phyloP scores from a whole-genome alignment of 116 monocot genomes.

The Cymodocea nodosa region DNA sequence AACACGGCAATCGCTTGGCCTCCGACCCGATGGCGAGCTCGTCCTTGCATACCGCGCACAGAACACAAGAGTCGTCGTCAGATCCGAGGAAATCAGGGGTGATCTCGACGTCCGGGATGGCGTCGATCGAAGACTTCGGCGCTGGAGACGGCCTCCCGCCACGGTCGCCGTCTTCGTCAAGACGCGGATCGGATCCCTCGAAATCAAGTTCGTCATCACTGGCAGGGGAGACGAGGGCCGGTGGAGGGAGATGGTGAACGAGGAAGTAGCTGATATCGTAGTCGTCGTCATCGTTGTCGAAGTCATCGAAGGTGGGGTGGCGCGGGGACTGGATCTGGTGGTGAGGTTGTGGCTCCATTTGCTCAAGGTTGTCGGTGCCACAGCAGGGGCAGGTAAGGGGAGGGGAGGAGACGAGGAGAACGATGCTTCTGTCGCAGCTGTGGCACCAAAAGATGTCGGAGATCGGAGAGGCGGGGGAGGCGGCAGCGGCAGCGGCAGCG shows the following conservation, averaged over 20 bases:
- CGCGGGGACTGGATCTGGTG: no score
- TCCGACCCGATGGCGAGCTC: conserved; percentile 14
- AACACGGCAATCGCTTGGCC: conserved; percentile 28
- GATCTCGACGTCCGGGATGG: conserved; percentile 28
- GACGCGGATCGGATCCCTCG: neutral
- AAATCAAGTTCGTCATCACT: neutral
- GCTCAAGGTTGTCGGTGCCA: neutral
- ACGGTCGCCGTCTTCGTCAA: neutral
- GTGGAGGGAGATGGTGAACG: neutral
- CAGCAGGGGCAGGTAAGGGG: neutral
- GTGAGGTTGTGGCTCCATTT: neutral
- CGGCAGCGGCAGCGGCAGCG: neutral
- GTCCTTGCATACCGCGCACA: conserved; percentile 41
- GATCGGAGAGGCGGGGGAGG: neutral
- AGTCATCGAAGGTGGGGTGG: no score
- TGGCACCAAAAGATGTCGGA: neutral
- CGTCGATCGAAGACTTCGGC: conserved; percentile 16
- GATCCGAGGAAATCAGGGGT: conserved; percentile 10
- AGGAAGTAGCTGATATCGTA: no score
- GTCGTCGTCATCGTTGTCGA: no score
- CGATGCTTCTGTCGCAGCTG: neutral
- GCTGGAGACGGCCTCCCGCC: conserved; percentile 2
- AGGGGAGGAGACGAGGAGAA: neutral
- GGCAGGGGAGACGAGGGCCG: neutral
- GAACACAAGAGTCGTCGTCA: neutral